phyloP scores from a whole-genome alignment of 2,329 filamentous ascomycete species.

The Fusarium drepaniforme region DNA sequence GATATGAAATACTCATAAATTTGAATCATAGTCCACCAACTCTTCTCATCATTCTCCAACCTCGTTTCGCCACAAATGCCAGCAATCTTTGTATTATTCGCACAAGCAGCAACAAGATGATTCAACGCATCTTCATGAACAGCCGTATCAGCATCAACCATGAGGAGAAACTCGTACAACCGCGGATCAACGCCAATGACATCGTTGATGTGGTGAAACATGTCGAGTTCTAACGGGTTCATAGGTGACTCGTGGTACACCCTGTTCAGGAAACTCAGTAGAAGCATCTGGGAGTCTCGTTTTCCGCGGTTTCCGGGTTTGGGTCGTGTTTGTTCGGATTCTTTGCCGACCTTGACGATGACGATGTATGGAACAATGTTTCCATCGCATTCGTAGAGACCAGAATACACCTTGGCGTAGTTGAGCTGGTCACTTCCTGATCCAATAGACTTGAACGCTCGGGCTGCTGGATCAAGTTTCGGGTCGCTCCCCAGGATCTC shows the following conservation, averaged over 20 bases:
- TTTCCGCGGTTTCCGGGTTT: constrained; percentile 99
- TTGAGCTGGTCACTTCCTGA: constrained; percentile 92
- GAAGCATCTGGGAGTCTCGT: constrained; percentile 94
- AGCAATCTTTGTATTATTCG: constrained; percentile 94
- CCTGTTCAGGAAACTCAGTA: constrained; percentile 98
- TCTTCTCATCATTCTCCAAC: constrained; percentile 93
- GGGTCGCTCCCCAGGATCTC: constrained; percentile 98
- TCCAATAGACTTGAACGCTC: constrained; percentile 95
- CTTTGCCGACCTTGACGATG: constrained; percentile 96
- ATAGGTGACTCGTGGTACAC: constrained; percentile 95
- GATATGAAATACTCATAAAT: constrained; percentile 99
- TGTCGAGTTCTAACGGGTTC: constrained; percentile 95
- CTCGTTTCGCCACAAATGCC: constrained; percentile 98
- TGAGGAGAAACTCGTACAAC: constrained; percentile 95
- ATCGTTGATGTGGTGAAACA: constrained; percentile 99
- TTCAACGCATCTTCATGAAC: constrained; percentile 94
- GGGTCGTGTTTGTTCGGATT: constrained; percentile 89
- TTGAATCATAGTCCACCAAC: constrained; percentile 99
- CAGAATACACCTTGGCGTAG: constrained; percentile 98
- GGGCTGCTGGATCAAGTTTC: constrained; percentile 92
- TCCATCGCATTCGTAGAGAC: constrained; percentile 96
- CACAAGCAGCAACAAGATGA: constrained; percentile 89
- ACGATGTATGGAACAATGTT: constrained; percentile 98
- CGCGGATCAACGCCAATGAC: constrained; percentile 98
- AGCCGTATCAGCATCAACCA: constrained; percentile 97